These are phyloP conservation scores for Entomophthora muscae DNA, from an alignment of 371 early-diverging fungal genomes.

Conservation along the genomic window DNA sequence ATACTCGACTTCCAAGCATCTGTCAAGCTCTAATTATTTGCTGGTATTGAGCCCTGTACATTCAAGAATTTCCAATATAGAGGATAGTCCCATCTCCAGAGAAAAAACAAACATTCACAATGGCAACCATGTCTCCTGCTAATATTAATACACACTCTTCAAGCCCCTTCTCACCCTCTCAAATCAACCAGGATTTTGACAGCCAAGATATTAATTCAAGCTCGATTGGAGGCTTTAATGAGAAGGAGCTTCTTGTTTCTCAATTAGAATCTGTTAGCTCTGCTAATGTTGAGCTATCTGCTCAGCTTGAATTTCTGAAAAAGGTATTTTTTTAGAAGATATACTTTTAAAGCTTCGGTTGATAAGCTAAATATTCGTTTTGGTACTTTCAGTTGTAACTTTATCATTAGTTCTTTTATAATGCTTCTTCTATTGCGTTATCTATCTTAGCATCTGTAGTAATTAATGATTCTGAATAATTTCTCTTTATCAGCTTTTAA, in stretches of 20 bases:
- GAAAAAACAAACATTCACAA: too few relatives aligned
- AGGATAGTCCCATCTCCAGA: too few relatives aligned
- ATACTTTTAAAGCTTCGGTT: background rate
- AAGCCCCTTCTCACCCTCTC: background rate
- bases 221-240: background rate
- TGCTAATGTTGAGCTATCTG: background rate
- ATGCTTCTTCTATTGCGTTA: background rate
- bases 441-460: background rate
- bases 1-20: too few relatives aligned
- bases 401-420: background rate
- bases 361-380: background rate
- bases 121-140: background rate
- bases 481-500: background rate
- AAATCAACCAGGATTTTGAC: background rate
- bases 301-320: slow-evolving; percentile 7
- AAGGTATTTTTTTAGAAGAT: background rate
- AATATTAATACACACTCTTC: background rate
- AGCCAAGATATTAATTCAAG: background rate
- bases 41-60: too few relatives aligned
- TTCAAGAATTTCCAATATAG: too few relatives aligned
- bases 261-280: background rate
- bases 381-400: background rate
- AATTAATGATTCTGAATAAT: background rate
- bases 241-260: background rate
- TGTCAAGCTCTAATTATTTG: too few relatives aligned